Evolutionary conservation across 2,329 filamentous ascomycete genomes (phyloP).

Genomic region (Penicillium sclerotiorum): DNA sequence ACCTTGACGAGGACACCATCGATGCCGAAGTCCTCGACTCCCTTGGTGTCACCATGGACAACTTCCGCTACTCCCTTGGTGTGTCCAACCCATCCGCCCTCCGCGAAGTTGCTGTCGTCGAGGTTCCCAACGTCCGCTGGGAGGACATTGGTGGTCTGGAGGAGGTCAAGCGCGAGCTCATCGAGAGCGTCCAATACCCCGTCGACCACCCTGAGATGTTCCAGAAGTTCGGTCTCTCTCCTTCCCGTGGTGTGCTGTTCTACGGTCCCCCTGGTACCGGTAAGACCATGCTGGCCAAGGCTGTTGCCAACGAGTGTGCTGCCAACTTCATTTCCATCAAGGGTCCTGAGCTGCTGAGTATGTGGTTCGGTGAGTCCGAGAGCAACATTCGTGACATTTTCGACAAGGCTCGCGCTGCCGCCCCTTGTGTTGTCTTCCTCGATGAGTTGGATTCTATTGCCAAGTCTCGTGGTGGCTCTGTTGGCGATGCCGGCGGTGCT

Average conservation of each 20-base stretch:
- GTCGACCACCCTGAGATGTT: conserved; percentile 99
- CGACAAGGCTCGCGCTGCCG: conserved; percentile 96
- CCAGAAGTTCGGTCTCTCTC: conserved; percentile 99
- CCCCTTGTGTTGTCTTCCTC: conserved; percentile 97
- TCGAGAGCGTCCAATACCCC: conserved; percentile 97
- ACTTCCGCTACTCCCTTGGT: conserved; percentile 98
- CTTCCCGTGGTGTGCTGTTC: conserved; percentile 97
- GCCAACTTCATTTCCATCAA: conserved; percentile 99
- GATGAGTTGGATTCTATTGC: conserved; percentile 99
- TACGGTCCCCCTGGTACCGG: conserved; percentile 99
- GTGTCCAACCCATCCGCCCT: conserved; percentile 98
- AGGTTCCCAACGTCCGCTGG: conserved; percentile 99
- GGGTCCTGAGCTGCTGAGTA: conserved; percentile 95
- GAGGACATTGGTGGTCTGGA: conserved; percentile 99
- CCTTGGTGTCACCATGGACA: conserved; percentile 98
- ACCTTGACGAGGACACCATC: conserved; percentile 98
- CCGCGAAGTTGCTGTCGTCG: conserved; percentile 97
- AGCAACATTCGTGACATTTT: conserved; percentile 99
- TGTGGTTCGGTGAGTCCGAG: conserved; percentile 99
- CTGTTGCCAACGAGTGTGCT: conserved; percentile 97
- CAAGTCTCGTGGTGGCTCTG: conserved; percentile 96
- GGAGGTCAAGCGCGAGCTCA: conserved; percentile 98
- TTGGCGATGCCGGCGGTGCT: conserved; percentile 94
- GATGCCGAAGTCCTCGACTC: conserved; percentile 98
- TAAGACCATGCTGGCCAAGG: conserved; percentile 99